Percentiles rank a stretch among this genome's conserved stretches.
These are phyloP conservation scores for Podochytrium sp. DNA, from an alignment of 192 early-diverging fungal species.

Conservation along the genomic window DNA sequence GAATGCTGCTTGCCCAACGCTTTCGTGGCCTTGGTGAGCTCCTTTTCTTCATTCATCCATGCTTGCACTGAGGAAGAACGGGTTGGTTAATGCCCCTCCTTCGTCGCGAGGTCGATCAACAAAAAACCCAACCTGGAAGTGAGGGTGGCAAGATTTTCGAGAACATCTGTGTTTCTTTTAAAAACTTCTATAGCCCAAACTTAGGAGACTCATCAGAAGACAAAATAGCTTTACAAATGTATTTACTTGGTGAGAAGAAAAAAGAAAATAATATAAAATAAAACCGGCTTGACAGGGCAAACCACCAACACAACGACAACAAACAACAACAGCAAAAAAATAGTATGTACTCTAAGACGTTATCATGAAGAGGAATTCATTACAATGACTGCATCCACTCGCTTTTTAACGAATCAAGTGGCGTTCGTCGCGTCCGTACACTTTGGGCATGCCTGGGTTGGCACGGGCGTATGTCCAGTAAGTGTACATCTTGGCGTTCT, in stretches of 20 bases:
- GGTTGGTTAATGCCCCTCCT: neutral
- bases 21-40: conserved; percentile 27
- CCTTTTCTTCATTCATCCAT: conserved; percentile 42
- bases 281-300: neutral
- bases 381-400: neutral
- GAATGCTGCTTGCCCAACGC: conserved; percentile 31
- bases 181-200: too few relatives aligned
- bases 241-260: too few relatives aligned
- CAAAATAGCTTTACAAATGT: too few relatives aligned
- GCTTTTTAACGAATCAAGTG: too few relatives aligned
- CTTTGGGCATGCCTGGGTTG: too few relatives aligned
- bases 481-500: neutral
- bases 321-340: neutral
- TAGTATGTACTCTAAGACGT: neutral
- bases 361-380: too few relatives aligned
- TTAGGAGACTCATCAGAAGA: too few relatives aligned
- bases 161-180: neutral
- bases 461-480: conserved; percentile 7
- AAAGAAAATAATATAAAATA: neutral
- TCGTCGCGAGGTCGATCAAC: neutral
- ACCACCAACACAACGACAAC: neutral
- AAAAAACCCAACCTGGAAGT: neutral
- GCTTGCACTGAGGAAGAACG: conserved; percentile 9
- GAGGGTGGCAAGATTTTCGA: neutral
- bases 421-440: too few relatives aligned